phyloP scores from a whole-genome alignment of 2,329 filamentous ascomycete species.

The Colletotrichum tropicicola region DNA sequence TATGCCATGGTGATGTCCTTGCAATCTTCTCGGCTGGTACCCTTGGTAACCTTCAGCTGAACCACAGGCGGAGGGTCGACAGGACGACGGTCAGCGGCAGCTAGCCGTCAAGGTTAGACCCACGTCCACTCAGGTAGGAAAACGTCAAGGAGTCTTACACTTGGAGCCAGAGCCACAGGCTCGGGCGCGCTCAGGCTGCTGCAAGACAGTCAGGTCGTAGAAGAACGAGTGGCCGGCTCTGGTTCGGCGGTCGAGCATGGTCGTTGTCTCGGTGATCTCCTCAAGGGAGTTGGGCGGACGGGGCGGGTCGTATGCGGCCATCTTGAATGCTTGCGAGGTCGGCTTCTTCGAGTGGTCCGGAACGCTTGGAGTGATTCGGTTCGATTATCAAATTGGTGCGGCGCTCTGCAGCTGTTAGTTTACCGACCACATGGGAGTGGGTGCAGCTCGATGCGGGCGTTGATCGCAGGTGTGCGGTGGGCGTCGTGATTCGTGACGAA shows the following conservation, averaged over 20 bases:
- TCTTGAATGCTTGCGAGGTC: background rate
- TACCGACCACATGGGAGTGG: background rate
- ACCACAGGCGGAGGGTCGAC: slow-evolving; percentile 96
- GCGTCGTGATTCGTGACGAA: background rate
- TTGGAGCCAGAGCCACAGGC: slow-evolving; percentile 96
- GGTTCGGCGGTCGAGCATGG: slow-evolving; percentile 51
- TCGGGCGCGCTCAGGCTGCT: slow-evolving; percentile 92
- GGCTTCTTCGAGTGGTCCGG: background rate
- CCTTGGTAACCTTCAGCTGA: slow-evolving; percentile 86
- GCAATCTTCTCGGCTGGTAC: slow-evolving; percentile 65
- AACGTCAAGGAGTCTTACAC: slow-evolving; percentile 66
- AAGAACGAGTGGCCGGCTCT: slow-evolving; percentile 80
- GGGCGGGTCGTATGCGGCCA: background rate
- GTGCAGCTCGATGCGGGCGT: too few species aligned
- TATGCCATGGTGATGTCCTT: slow-evolving; percentile 87
- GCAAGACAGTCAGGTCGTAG: slow-evolving; percentile 86
- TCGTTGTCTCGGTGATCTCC: slow-evolving; percentile 3
- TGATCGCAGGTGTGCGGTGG: too few species aligned
- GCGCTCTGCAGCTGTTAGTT: background rate
- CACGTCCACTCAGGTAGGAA: slow-evolving; percentile 24
- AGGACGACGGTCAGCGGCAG: slow-evolving; percentile 86
- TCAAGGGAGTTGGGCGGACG: background rate
- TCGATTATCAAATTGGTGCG: too few species aligned
- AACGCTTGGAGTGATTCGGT: too few species aligned
- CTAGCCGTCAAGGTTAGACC: slow-evolving; percentile 50